Base-by-base conservation (phyloP, 2,329 filamentous ascomycete genomes). In the Shiraia bambusicola region DNA sequence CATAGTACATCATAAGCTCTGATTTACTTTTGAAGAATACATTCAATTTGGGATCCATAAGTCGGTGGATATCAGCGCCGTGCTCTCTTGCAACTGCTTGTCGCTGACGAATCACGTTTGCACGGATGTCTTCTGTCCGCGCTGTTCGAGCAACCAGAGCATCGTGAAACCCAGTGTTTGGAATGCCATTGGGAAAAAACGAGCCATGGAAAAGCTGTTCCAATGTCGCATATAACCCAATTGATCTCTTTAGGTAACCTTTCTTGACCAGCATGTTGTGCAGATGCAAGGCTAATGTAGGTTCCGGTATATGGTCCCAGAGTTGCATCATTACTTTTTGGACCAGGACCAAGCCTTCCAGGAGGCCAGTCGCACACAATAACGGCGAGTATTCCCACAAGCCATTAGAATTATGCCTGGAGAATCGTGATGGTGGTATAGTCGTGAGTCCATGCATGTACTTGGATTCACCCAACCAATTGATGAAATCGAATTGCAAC, bases 341-440 rank as follows among this genome's bases (percentile, higher is more conserved):
- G 0, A 63, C 49, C 13, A 73, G 36, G 24, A 74, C 68, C 0
- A 79, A 63, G 1, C 58, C 71, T 47, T 78, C 74, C 34, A 65
- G 56, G 6, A 78, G 59, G 0, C 73, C 72, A 9, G 67, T 66
- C 12, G 73, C 76, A 27, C 74, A 77, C 2, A 77, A 62, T 27
- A 70, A 77, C 0, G 75, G 76, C 3, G 72, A 78, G 40, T 73
- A 75, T 13, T 73, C 69, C 68, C 71, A 77, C 1, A 78, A 58
- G 0, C 73, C 74, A 34, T 77, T 76, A 0, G 65, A 5, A 43
- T 72, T 66, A 2, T 62, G 64, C 11, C 58, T 52, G 0, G 67
- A 55, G 47, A 78, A 77, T 0, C 69, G 69, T 2, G 74, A 76
- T 2, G 65, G 65, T 0, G 70, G 65, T 24, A 74, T 70, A 0